Evolutionary conservation across 73 alveolate species (phyloP), one percentile per base, ranked within the genome.

Genomic region (Paramecium caudatum): DNA sequence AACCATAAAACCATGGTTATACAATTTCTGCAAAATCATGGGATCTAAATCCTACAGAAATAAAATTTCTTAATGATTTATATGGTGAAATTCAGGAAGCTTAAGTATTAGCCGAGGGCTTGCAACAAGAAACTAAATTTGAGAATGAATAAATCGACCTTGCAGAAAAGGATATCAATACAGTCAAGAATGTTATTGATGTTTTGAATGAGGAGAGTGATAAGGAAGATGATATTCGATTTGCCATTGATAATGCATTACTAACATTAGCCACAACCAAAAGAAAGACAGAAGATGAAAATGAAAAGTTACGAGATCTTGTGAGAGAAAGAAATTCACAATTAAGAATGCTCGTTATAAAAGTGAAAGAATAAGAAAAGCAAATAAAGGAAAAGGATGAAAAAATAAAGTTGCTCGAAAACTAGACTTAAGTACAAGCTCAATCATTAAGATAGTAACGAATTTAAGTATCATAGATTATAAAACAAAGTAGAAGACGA

Each of bases 211-310:
- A 74, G 9, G 88, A 74, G 45, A 74, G 69, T 74, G 88, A 74
- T n/a, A 74, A 74, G 15, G 88, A 74, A 15, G 88, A 74, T 74
- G 68, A 74, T 45, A 43, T 74, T 9, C 36, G 47, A 45, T 74
- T 74, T 74, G 88, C 88, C 16, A 45, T 74, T 8, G 88, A 74
- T 74, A 74, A 74, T 74, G 88, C 88, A 41, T 43, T 74, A 5
- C 43, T 74, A 9, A 39, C 17, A 15, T 74, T 74, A 19, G 88
- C 88, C 19, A 74, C 88, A 5, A 45, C 55, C 4, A 74, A 74
- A 74, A 74, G 88, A 74, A 74, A 45, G 65, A 23, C 47, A 19
- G 88, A 74, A 74, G 88, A 74, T 74, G 88, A 74, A 13, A 74
- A 74, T 41, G 88, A 74, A 13, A 19, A 74, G 16, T 74, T 74